Base-by-base conservation (phyloP, 2,329 filamentous ascomycete genomes). In the Trichoderma asperellum region DNA sequence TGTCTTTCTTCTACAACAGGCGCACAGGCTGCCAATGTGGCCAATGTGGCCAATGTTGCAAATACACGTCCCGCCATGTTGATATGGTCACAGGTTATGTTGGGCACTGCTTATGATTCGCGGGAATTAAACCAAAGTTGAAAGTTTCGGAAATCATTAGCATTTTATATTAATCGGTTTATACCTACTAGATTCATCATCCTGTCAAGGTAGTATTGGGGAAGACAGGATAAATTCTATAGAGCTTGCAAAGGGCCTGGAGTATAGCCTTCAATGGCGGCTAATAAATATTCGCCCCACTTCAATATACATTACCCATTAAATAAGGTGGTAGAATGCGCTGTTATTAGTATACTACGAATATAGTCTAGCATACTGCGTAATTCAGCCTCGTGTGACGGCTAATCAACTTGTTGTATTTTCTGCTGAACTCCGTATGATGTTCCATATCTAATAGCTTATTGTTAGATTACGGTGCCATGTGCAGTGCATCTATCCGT, bases 211-310 rank as follows among this genome's bases (percentile, higher is more conserved):
- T 55, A 43, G 62, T n/a, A 65, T 43, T 65, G 27, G 49, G 49
- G 8, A 65, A 40, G 21, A 29, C 35, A 56, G 62, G 62, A 47
- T 65, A 65, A 65, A 65, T 35, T 27, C 49, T 32, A 35, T 10
- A 11, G 34, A 56, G 24, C n/a, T 43, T 21, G 49, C 34, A 56
- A 43, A n/a, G 18, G 7, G 16, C 16, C 43, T 21, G 40, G 5
- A 24, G 49, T 56, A 65, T 65, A 65, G 62, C 62, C 62, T 56
- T 65, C 34, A 65, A 7, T 65, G 62, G 62, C 62, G 62, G 62
- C 62, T 65, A 65, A 65, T 65, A 7, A 43, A 56, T n/a, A 14
- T 29, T n/a, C 29, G 55, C 62, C 52, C 62, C 62, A 37, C 62
- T 53, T 43, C 35, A 43, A 18, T 35, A 35, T 37, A 56, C 34